Conservation (phyloP, 1,139 yeast species). For the Candida tropicalis region DNA sequence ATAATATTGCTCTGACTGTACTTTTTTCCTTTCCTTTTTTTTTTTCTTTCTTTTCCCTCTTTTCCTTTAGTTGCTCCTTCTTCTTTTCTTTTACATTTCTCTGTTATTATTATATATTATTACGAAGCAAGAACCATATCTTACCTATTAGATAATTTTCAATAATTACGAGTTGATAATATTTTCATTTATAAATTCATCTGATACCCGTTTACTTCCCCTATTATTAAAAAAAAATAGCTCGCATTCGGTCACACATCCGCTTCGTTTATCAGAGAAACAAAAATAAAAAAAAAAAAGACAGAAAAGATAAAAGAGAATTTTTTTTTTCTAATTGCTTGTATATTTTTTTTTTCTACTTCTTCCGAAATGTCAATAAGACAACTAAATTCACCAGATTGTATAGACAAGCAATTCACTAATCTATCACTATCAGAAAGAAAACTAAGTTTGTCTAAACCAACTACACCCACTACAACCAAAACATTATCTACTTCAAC, state of each 20-base stretch:
- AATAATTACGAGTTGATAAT: background rate
- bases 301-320: background rate
- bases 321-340: constrained; percentile 1
- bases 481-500: background rate
- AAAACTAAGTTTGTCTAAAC: too few relatives aligned
- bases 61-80: background rate
- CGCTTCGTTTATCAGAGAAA: background rate
- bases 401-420: constrained; percentile 7
- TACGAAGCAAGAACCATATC: too few relatives aligned
- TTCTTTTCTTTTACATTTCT: background rate
- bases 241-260: background rate
- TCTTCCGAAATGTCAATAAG: constrained; percentile 4
- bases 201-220: background rate
- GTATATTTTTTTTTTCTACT: constrained; percentile 4
- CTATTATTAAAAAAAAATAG: background rate
- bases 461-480: background rate
- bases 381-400: constrained; percentile 8
- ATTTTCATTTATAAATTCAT: background rate
- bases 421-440: constrained; percentile 8
- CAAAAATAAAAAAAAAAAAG: background rate
- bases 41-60: too few relatives aligned
- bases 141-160: too few relatives aligned
- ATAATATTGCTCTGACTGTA: too few relatives aligned
- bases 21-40: too few relatives aligned
- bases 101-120: background rate